These are phyloP conservation scores for Paxillus involutus DNA, from an alignment of 768 basidiomycete species.

Conservation along the genomic window DNA sequence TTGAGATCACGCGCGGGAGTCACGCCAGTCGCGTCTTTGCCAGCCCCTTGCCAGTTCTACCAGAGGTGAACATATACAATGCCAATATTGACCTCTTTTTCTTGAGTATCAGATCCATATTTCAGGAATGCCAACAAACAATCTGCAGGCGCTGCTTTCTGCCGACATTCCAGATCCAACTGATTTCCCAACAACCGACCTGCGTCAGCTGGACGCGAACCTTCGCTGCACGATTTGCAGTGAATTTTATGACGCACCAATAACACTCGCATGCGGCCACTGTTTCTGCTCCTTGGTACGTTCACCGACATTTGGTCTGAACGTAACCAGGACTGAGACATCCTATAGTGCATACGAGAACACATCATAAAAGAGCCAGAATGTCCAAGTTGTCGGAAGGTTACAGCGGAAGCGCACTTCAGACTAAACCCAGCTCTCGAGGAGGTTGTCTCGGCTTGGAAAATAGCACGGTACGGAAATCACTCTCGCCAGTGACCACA, in stretches of 20 bases:
- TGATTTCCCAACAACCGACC: constrained; percentile 65
- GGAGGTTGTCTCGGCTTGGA: constrained; percentile 71
- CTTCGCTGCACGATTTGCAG: constrained; percentile 77
- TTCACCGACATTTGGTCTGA: constrained; percentile 1
- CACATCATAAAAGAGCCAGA: constrained; percentile 57
- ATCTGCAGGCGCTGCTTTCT: constrained; percentile 28
- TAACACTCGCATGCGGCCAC: constrained; percentile 75
- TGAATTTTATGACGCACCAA: constrained; percentile 71
- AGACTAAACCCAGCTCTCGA: constrained; percentile 71
- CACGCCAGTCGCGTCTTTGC: constrained; percentile 12
- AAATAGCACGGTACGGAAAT: constrained; percentile 55
- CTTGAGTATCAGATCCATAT: neutral
- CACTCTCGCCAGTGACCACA: neutral
- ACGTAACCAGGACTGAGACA: constrained; percentile 3
- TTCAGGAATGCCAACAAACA: constrained; percentile 26
- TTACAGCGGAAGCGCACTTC: constrained; percentile 59
- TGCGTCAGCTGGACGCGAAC: constrained; percentile 61
- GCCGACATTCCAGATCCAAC: constrained; percentile 58
- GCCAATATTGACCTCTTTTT: neutral
- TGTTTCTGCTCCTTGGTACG: constrained; percentile 78
- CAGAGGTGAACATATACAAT: neutral
- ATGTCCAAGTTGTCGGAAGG: constrained; percentile 71
- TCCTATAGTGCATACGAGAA: constrained; percentile 65
- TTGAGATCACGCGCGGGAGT: constrained; percentile 22
- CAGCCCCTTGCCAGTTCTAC: neutral